Base-by-base conservation (phyloP, 2,329 filamentous ascomycete species). In the Zasmidium angulare region DNA sequence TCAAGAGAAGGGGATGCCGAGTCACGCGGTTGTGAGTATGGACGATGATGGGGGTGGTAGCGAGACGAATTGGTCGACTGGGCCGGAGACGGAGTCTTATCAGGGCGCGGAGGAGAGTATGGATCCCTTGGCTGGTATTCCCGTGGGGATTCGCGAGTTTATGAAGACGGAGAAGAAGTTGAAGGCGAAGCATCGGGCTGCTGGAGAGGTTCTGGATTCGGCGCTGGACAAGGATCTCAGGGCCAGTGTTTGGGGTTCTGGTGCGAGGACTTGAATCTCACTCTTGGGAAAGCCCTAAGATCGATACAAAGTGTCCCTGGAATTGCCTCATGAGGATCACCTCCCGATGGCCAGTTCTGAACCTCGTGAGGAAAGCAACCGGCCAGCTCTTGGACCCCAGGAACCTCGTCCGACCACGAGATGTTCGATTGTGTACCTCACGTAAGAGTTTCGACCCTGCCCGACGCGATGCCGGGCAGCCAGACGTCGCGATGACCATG, bases 81-180 rank as follows among this genome's bases (percentile, higher is more conserved):
- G 47, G 4, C 40, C 56, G n/a, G 53, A 55, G 29, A 43, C 50
- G n/a, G 56, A 58, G 14, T 48, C 49, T 17, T 50, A 55, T 14
- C 19, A 55, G 12, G 53, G 49, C 22, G 52, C 47, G 2, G 59
- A 23, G 26, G 57, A 58, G 29, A 58, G 68, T 81, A 85, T 56
- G 86, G 86, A 90, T 52, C 72, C 96, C 36, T 96, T 96, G 69
- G 84, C 85, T 52, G 86, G 85, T 66, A 87, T 99, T 54, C 93
- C 95, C 0, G 90, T 98, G 10, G 95, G 93, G 0, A 97, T 99
- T 65, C 82, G 91, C 62, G 93, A 96, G 75, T 99, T 99, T 71
- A 98, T 99, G 93, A 91, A 89, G 79, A 92, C 89, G 61, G 95
- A 99, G 79, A 98, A 98, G 83, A 88, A 81, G 74, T 76, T 99